Base-by-base conservation (phyloP, 2,329 filamentous ascomycete species). In the Colletotrichum plurivorum region DNA sequence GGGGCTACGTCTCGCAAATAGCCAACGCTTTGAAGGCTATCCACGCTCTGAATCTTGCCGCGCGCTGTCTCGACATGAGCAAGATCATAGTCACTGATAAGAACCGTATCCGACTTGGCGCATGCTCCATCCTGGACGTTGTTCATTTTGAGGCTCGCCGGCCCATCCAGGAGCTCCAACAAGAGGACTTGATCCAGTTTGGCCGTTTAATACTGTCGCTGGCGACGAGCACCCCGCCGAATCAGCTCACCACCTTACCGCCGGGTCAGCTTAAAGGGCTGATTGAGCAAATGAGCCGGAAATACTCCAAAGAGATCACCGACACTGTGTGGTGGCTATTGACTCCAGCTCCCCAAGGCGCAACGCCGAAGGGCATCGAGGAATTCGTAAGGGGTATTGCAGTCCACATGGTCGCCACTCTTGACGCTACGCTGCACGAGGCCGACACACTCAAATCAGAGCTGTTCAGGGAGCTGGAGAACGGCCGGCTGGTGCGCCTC, bases 1-100 rank as follows among this genome's bases (percentile, higher is more conserved):
- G 96, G 96, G 90, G 90, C 52, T 99, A 98, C 78, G 90, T 98
- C 69, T 92, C 95, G 6, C 96, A 99, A 79, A 92, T 99, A 70
- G 91, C 94, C 46, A 96, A 93, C 72, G 96, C 94, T 1, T 84
- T 99, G 43, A 95, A 94, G 77, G 88, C 93, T 0, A 95, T 99
- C 46, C 96, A 99, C 77, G 86, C 87, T 13, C 89, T 88, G 63
- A 93, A 93, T 20, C 85, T 98, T 48, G 95, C 96, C 22, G 95
- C 95, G 45, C 89, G 95, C 56, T 92, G 95, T 60, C 90, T 99
- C 53, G 94, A 96, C 68, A 87, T 93, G 13, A 95, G 90, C 80
- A 98, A 98, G 79, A 91, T 99, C 66, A 87, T 99, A 16, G 78
- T 98, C 22, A 98, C 95, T 0, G 93, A 94, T 52, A 97, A 95